Base-by-base conservation (phyloP, 345 rosid species). In the Cardamine occulta region DNA sequence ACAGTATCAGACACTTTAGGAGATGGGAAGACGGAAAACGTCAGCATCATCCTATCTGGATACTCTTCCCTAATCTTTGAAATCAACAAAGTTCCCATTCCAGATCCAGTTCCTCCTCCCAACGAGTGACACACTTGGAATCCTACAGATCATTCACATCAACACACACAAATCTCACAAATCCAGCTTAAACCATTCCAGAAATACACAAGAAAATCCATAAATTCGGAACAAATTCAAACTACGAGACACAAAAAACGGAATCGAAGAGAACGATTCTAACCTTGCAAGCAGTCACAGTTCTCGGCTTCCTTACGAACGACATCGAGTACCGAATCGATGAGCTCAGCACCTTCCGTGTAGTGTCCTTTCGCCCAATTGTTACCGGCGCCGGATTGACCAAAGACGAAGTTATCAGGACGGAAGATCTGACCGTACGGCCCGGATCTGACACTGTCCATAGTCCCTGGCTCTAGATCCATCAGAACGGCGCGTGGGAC, bases 391-490 rank as follows among this genome's bases (percentile, higher is more conserved):
- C 80, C 80, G 64, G 80, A 76, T 13, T 76, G 80, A 42, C 80
- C 80, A 40, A 76, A 76, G 4, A 76, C 80, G 70, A 76, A 76
- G 75, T 76, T 76, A 69, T 76, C 80, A 24, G 80, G 80, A 24
- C 80, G 80, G 75, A 76, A 76, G 17, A 76, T 76, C 57, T 76
- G 88, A 0, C 93, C 93, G 76, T 88, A 88, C 19, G 89, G 87
- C 0, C 90, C 93, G 34, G 88, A 86, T 84, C 93, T 84, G 78
- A 88, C 87, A 60, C 93, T 88, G 42, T 88, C 93, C 93, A 88
- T 88, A 70, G 93, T 88, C 6, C 93, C 91, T 0, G 93, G 93
- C 84, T 88, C 93, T 53, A 88, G 91, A 85, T 88, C 93, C 93
- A 88, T 86, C 26, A 88, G 74, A 5, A 88, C 89, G 63, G 90